Conservation (phyloP, 2,329 filamentous ascomycete species). For the Phialophora tarda region DNA sequence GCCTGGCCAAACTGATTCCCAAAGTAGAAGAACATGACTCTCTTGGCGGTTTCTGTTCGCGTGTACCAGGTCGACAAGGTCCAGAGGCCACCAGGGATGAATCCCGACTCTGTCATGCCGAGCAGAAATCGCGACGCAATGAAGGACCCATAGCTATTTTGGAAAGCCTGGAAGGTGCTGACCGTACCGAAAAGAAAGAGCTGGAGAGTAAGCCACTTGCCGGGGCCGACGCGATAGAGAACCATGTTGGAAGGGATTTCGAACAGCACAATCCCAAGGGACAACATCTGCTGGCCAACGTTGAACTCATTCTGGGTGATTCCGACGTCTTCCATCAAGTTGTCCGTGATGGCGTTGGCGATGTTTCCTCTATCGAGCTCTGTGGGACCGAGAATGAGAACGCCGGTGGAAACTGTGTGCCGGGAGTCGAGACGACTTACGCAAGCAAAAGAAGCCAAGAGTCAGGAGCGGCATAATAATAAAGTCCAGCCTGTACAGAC, state of each 20-base stretch:
- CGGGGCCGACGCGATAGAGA: constrained; percentile 58
- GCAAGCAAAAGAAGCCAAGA: constrained; percentile 42
- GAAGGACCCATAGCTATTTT: constrained; percentile 55
- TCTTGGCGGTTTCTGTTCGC: constrained; percentile 57
- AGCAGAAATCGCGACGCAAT: constrained; percentile 59
- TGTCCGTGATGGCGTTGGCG: constrained; percentile 60
- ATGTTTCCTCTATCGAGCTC: constrained; percentile 46
- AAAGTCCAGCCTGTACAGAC: constrained; percentile 33
- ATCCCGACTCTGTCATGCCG: constrained; percentile 61
- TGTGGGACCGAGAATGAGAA: constrained; percentile 6
- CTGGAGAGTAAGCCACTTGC: constrained; percentile 61
- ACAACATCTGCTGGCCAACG: constrained; percentile 60
- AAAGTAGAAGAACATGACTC: constrained; percentile 62
- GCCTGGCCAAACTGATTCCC: constrained; percentile 60
- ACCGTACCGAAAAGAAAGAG: constrained; percentile 60
- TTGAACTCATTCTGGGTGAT: constrained; percentile 62
- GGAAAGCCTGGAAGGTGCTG: constrained; percentile 61
- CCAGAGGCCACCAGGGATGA: constrained; percentile 60
- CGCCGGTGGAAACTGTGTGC: constrained; percentile 36
- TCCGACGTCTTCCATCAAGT: constrained; percentile 57
- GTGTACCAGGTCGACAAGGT: constrained; percentile 64
- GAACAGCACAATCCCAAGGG: constrained; percentile 56
- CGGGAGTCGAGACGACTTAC: constrained; percentile 40
- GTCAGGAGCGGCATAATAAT: constrained; percentile 41
- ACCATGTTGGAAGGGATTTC: constrained; percentile 61